Base-by-base conservation (phyloP, 163 green algal species). In the Scenedesmus sp. region DNA sequence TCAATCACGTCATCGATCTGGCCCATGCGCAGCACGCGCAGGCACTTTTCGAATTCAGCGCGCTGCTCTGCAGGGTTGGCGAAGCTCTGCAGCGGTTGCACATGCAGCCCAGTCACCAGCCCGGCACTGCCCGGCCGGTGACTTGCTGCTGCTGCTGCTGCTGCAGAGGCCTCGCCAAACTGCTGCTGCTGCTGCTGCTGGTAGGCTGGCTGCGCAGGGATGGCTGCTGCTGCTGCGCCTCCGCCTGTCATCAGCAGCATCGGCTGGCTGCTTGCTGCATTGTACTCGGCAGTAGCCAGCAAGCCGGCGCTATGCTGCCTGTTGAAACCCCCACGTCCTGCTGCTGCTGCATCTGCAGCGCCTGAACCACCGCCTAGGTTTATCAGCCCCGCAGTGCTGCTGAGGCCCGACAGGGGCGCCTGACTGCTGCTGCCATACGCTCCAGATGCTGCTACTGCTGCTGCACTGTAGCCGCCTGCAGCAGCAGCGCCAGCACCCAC, bases 1-100 rank as follows among this genome's bases (percentile, higher is more conserved):
- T 98, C 96, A 60, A 98, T 93, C 1, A 84, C 88, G 60, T 96
- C 88, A 59, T 94, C 85, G 0, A 94, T 57, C 6, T 90, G 57
- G 1, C 90, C 90, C 18, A 59, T 70, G 9, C 62, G 77, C 70
- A 94, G 84, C 62, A 92, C 18, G 4, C 26, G 5, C 64, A 94
- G 23, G 90, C 87, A 92, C 52, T 84, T 76, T 6, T 91, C 59
- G 46, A 94, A 92, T 64, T 94, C 93, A 15, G 52, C 60, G 20
- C 73, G 10, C 76, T 92, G 18, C 60, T 92, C 79, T 13, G 3
- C 26, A 26, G 90, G 81, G 26, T 34, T 88, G 26, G 5, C 82
- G 34, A 93, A 67, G 54, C 81, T 84, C 34, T 84, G 66, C 89
- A 89, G 89, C 12, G 81, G 57, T 66, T 92, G 89, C 52, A 89